Conservation (phyloP, 805 yeast species). For the Saturnispora zaruensis region DNA sequence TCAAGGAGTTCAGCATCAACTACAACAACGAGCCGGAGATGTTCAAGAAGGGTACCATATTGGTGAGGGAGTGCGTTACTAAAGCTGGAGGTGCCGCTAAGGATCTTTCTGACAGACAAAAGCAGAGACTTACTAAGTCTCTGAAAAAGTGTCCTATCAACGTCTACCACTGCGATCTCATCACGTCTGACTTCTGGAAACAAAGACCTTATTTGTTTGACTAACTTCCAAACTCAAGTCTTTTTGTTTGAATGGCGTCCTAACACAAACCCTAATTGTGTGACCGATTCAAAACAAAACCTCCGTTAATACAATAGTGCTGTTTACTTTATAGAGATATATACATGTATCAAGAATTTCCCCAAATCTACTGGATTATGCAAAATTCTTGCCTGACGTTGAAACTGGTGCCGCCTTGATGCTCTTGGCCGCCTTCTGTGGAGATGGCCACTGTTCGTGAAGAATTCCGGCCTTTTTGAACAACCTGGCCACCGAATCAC, state of each 20-base stretch:
- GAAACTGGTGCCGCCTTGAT: slow-evolving; percentile 13
- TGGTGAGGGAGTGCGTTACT: slow-evolving; percentile 37
- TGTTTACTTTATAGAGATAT: neutral
- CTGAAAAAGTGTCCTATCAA: slow-evolving; percentile 39
- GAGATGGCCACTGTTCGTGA: slow-evolving; percentile 50
- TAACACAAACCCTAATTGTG: too few relatives aligned
- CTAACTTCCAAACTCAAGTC: too few relatives aligned
- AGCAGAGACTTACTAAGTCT: slow-evolving; percentile 35
- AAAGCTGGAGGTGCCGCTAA: neutral
- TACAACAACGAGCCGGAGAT: slow-evolving; percentile 88
- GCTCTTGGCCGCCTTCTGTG: slow-evolving; percentile 26
- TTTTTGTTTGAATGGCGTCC: too few relatives aligned
- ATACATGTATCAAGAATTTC: neutral
- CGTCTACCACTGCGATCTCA: slow-evolving; percentile 50
- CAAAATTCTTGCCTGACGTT: slow-evolving; percentile 21
- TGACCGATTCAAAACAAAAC: too few relatives aligned
- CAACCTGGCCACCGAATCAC: slow-evolving; percentile 67
- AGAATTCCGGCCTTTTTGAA: slow-evolving; percentile 72
- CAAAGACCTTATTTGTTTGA: slow-evolving; percentile 32
- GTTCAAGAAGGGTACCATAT: slow-evolving; percentile 72
- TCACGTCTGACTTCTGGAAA: slow-evolving; percentile 57
- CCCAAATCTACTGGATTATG: slow-evolving; percentile 9
- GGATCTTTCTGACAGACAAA: neutral
- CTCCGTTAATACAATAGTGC: too few relatives aligned
- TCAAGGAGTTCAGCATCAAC: slow-evolving; percentile 68